Evolutionary conservation across 73 alveolate species (phyloP).

Genomic region (Symbiodinium natans): DNA sequence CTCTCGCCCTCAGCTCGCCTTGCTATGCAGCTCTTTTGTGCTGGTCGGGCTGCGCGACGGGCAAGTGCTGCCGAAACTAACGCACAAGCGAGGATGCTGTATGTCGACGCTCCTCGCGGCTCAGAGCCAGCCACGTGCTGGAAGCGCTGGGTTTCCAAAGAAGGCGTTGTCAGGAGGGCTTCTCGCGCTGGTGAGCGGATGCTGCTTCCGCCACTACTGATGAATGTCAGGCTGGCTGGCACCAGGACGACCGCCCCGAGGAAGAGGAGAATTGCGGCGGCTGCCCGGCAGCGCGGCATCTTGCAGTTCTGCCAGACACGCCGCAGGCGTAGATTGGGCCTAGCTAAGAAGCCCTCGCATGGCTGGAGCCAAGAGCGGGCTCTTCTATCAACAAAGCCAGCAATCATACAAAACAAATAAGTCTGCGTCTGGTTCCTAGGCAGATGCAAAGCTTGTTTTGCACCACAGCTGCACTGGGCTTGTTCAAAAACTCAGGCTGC

Average conservation of each 20-base stretch:
- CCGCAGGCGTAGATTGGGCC: not conserved
- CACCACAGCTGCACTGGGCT: not conserved
- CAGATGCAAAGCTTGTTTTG: not conserved
- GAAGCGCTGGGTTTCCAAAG: not conserved
- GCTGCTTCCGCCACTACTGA: not conserved
- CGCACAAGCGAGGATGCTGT: not conserved
- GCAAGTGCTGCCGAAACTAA: not conserved
- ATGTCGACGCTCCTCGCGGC: not conserved
- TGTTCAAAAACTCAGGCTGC: not conserved
- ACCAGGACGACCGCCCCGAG: not conserved
- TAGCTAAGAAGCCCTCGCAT: not conserved
- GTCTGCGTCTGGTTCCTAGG: too few relatives aligned
- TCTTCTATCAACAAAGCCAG: too few relatives aligned
- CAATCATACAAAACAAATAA: too few relatives aligned
- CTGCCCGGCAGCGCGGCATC: not conserved
- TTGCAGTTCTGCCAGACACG: not conserved
- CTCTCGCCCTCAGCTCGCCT: not conserved
- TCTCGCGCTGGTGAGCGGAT: not conserved
- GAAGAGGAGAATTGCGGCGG: not conserved
- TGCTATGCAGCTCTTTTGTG: not conserved
- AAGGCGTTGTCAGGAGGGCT: not conserved
- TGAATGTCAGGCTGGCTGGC: not conserved
- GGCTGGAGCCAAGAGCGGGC: not conserved
- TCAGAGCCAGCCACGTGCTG: not conserved
- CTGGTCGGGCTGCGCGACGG: not conserved